Conservation (phyloP, 2,329 filamentous ascomycete genomes). For the Atkinsonella texensis region DNA sequence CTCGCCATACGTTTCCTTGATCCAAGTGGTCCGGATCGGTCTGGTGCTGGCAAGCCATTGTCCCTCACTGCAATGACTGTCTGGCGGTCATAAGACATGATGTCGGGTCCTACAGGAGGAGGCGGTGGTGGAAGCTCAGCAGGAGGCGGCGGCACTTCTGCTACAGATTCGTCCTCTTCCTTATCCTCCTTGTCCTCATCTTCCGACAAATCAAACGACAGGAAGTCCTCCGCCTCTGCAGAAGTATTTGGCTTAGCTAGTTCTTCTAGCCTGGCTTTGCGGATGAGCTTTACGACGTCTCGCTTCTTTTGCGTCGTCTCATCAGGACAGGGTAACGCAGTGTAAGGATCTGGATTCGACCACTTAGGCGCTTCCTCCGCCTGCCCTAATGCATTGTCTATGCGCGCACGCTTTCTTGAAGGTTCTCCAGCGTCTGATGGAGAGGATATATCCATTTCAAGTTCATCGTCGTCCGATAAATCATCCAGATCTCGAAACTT, state of each 20-base stretch:
- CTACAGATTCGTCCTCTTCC: slow-evolving; percentile 8
- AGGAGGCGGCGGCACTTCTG: slow-evolving; percentile 10
- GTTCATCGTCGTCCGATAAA: slow-evolving; percentile 50
- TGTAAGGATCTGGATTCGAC: slow-evolving; percentile 96
- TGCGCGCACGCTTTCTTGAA: slow-evolving; percentile 24
- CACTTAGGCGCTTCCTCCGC: slow-evolving; percentile 55
- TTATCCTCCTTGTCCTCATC: slow-evolving; percentile 28
- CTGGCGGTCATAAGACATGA: neutral
- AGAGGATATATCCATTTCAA: slow-evolving; percentile 50
- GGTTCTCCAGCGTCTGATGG: slow-evolving; percentile 25
- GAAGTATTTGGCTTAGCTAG: slow-evolving; percentile 37
- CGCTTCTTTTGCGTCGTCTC: slow-evolving; percentile 62
- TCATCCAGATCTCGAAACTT: slow-evolving; percentile 45
- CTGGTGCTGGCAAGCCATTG: slow-evolving; percentile 9
- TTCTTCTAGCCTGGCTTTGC: slow-evolving; percentile 64
- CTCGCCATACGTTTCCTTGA: slow-evolving; percentile 64
- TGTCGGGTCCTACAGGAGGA: neutral
- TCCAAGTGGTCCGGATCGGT: slow-evolving; percentile 36
- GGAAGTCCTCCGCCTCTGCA: slow-evolving; percentile 67
- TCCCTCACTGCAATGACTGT: slow-evolving; percentile 9
- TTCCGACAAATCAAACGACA: slow-evolving; percentile 65
- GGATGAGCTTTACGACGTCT: slow-evolving; percentile 82
- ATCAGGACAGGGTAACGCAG: slow-evolving; percentile 68
- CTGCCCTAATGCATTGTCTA: slow-evolving; percentile 17
- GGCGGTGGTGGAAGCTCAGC: slow-evolving; percentile 10